These are phyloP conservation scores for Cladorrhinum sp. DNA, from an alignment of 2,329 filamentous ascomycete species.

Conservation along the genomic window DNA sequence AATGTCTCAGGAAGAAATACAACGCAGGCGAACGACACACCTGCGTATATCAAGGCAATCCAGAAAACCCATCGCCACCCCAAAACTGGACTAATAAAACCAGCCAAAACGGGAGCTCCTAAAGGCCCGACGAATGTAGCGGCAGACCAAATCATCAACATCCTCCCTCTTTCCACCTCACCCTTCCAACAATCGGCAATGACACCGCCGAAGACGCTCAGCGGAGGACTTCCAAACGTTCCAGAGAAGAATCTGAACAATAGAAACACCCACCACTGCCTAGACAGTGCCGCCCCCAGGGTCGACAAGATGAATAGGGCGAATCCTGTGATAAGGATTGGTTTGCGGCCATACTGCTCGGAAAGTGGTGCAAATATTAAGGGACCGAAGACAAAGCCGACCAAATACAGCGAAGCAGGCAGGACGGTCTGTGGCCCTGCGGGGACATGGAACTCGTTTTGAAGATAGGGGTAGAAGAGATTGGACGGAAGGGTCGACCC, in stretches of 20 bases:
- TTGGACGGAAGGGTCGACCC: conserved; percentile 28
- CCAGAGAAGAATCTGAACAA: conserved; percentile 26
- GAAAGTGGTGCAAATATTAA: conserved; percentile 29
- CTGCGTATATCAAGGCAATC: conserved; percentile 25
- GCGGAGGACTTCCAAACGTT: conserved; percentile 27
- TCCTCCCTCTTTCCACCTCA: conserved; percentile 23
- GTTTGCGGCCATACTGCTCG: conserved; percentile 27
- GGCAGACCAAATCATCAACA: conserved; percentile 29
- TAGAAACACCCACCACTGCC: conserved; percentile 26
- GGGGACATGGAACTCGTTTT: conserved; percentile 20
- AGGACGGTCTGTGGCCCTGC: conserved; percentile 25
- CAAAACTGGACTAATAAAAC: conserved; percentile 20
- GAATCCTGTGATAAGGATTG: conserved; percentile 19
- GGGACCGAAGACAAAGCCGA: conserved; percentile 29
- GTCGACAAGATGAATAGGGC: conserved; percentile 23
- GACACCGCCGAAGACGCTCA: conserved; percentile 29
- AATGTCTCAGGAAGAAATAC: conserved; percentile 28
- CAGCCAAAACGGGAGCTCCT: conserved; percentile 27
- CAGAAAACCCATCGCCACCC: conserved; percentile 31
- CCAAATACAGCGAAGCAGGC: conserved; percentile 27
- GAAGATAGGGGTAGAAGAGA: conserved; percentile 22
- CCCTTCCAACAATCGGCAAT: conserved; percentile 28
- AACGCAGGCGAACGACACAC: conserved; percentile 18
- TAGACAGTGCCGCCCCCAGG: conserved; percentile 21
- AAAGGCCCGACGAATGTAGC: conserved; percentile 28